These are phyloP conservation scores for Leishmania aethiopica DNA, from an alignment of 208 protist species.

Conservation along the genomic window DNA sequence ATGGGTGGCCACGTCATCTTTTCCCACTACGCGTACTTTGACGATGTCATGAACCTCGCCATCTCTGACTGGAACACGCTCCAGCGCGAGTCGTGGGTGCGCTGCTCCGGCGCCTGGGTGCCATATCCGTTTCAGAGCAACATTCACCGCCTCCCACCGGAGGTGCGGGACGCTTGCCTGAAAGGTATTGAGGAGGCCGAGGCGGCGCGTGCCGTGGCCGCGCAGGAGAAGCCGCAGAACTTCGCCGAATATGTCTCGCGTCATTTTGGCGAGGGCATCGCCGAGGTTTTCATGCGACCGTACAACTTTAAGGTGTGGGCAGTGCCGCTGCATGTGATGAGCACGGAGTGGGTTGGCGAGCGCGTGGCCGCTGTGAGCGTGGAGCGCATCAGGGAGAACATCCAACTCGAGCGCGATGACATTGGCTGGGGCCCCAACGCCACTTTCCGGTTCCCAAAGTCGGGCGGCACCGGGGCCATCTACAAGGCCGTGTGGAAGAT, in stretches of 20 bases:
- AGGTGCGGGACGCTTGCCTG: conserved; percentile 47
- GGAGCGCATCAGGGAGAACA: conserved; percentile 56
- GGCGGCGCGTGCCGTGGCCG: conserved; percentile 1
- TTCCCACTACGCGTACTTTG: conserved; percentile 86
- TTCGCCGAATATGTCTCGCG: conserved; percentile 64
- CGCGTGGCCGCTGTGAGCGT: conserved; percentile 73
- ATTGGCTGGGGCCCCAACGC: conserved; percentile 82
- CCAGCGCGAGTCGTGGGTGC: conserved; percentile 65
- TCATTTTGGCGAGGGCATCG: conserved; percentile 70
- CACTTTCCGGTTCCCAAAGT: conserved; percentile 71
- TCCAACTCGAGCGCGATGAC: conserved; percentile 51
- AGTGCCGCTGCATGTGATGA: conserved; percentile 63
- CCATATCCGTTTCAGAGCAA: conserved; percentile 85
- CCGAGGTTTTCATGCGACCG: conserved; percentile 72
- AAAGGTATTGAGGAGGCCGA: conserved; percentile 45
- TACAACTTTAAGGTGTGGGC: conserved; percentile 90
- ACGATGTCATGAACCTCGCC: conserved; percentile 69
- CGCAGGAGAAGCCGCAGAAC: conserved; percentile 23
- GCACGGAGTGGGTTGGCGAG: conserved; percentile 76
- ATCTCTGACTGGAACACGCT: conserved; percentile 53
- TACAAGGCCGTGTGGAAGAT: conserved; percentile 44
- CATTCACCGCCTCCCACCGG: conserved; percentile 66
- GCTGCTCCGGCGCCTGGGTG: conserved; percentile 55
- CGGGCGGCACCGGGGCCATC: conserved; percentile 73
- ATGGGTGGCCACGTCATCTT: conserved; percentile 86